Conservation (phyloP, 225 moss, liverwort and hornwort genomes). For the Antitrichia curtipendula region DNA sequence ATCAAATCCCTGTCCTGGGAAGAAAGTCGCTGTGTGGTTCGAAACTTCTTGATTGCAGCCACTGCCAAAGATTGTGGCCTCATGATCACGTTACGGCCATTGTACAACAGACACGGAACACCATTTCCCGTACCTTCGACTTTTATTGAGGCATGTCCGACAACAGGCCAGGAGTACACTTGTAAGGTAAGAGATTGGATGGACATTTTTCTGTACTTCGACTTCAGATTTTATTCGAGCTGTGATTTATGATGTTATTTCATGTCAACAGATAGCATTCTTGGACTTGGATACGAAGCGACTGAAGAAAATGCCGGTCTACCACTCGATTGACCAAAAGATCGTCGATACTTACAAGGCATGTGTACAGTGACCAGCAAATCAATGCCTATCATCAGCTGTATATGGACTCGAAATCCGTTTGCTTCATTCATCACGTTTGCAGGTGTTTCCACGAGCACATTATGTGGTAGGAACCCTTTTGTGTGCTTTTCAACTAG, state of each 20-base stretch:
- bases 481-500: neutral
- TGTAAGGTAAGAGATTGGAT: constrained; percentile 23
- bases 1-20: constrained; percentile 33
- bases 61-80: constrained; percentile 95
- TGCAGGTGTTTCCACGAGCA: neutral
- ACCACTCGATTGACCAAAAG: constrained; percentile 23
- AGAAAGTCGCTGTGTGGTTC: constrained; percentile 46
- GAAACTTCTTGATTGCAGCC: constrained; percentile 60
- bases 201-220: neutral
- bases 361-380: neutral
- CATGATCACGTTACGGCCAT: constrained; percentile 65
- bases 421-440: neutral
- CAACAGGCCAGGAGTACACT: constrained; percentile 22
- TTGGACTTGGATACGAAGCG: constrained; percentile 54
- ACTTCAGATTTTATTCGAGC: neutral
- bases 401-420: neutral
- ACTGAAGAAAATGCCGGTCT: constrained; percentile 38
- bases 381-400: neutral
- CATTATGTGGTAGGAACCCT: neutral
- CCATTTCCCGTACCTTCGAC: constrained; percentile 21
- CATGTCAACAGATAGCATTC: constrained; percentile 28
- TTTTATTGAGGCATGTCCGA: constrained; percentile 24
- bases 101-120: constrained; percentile 1
- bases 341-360: constrained; percentile 26
- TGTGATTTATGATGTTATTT: neutral